These are phyloP conservation scores for Peltaster fructicola DNA, from an alignment of 2,329 filamentous ascomycete genomes.

Conservation along the genomic window DNA sequence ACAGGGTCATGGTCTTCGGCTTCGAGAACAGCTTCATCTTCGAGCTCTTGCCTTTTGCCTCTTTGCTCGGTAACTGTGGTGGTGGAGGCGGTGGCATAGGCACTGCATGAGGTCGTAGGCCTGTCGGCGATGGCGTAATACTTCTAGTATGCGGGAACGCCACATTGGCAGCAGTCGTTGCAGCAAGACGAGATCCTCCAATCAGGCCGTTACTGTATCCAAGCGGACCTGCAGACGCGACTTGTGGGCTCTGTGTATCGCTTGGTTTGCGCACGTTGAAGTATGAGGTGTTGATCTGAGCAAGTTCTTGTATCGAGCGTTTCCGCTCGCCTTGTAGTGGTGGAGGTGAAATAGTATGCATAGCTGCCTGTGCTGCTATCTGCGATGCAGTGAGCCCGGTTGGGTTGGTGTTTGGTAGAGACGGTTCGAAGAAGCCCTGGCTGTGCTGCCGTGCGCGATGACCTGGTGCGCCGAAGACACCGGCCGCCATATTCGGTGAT, in stretches of 20 bases:
- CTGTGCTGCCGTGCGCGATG: constrained; percentile 51
- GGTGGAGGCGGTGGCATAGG: constrained; percentile 6
- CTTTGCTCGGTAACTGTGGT: constrained; percentile 27
- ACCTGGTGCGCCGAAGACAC: constrained; percentile 23
- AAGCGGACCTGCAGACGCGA: constrained; percentile 8
- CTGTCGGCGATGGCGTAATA: constrained; percentile 25
- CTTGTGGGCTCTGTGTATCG: constrained; percentile 14
- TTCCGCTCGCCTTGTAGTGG: constrained; percentile 31
- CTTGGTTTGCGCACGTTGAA: constrained; percentile 11
- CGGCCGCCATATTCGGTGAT: constrained; percentile 13
- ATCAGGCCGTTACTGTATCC: constrained; percentile 43
- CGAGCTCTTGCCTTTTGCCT: constrained; percentile 49
- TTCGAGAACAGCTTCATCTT: constrained; percentile 72
- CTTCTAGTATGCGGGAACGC: constrained; percentile 47
- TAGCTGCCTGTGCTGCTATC: constrained; percentile 63
- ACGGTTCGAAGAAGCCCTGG: constrained; percentile 61
- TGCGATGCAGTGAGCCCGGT: constrained; percentile 45
- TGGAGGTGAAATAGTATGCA: constrained; percentile 31
- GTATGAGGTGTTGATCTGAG: constrained; percentile 24
- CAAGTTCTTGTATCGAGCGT: constrained; percentile 56
- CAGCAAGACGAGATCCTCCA: constrained; percentile 44
- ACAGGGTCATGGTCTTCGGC: constrained; percentile 54
- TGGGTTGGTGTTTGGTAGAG: constrained; percentile 32
- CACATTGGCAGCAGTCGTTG: constrained; percentile 54
- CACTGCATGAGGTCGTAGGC: constrained; percentile 7